Percentiles rank a stretch among this genome's conserved stretches.
Evolutionary conservation across 768 basidiomycete genomes (phyloP).

Genomic region (Calocybe cyanea): DNA sequence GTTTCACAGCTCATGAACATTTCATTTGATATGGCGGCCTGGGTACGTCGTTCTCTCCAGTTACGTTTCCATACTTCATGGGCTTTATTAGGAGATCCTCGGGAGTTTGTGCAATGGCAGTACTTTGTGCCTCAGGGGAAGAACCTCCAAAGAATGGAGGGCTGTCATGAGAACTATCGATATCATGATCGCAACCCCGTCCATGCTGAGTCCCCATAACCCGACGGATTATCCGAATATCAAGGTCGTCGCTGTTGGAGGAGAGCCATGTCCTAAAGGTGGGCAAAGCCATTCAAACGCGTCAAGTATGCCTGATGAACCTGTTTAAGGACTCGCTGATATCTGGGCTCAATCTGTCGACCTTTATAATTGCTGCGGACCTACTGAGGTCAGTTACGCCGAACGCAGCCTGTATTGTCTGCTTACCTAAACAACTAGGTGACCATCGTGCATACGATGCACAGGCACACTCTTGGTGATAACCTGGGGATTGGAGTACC

Average conservation of each 20-base stretch:
- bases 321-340: constrained; percentile 36
- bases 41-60: constrained; percentile 28
- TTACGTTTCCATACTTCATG: constrained; percentile 35
- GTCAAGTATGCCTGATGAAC: too few species aligned
- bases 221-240: constrained; percentile 48
- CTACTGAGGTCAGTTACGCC: constrained; percentile 37
- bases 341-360: constrained; percentile 37
- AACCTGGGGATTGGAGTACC: constrained; percentile 42
- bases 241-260: constrained; percentile 46
- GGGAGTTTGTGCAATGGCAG: constrained; percentile 47
- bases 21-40: constrained; percentile 63
- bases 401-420: background rate
- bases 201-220: constrained; percentile 43
- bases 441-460: constrained; percentile 51
- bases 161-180: constrained; percentile 44
- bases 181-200: constrained; percentile 50
- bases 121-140: constrained; percentile 50
- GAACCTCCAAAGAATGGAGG: constrained; percentile 45
- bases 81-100: constrained; percentile 47
- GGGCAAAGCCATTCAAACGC: too few species aligned
- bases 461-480: constrained; percentile 35
- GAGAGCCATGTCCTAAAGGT: constrained; percentile 50
- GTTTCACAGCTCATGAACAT: constrained; percentile 61
- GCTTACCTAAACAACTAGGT: constrained; percentile 24
- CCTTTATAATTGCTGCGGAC: constrained; percentile 50